phyloP scores from a whole-genome alignment of 2,329 filamentous ascomycete genomes.

The Salinomyces thailandicus region DNA sequence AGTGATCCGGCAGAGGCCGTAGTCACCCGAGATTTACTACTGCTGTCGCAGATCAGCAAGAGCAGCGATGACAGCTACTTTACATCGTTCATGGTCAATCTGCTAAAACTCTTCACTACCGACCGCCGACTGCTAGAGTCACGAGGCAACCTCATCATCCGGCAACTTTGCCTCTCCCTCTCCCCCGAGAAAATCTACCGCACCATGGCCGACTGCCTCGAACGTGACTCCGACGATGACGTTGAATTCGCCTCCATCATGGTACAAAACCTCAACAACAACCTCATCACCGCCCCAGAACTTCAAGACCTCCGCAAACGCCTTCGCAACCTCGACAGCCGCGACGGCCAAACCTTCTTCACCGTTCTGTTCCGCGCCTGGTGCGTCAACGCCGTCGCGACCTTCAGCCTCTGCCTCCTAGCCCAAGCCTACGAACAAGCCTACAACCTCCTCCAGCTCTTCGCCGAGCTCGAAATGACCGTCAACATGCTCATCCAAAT shows the following conservation, averaged over 20 bases:
- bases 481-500: slow-evolving; percentile 98
- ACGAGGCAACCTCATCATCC: slow-evolving; percentile 88
- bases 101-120: slow-evolving; percentile 89
- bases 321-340: slow-evolving; percentile 79
- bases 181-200: slow-evolving; percentile 93
- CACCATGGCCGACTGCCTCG: slow-evolving; percentile 88
- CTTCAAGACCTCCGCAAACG: slow-evolving; percentile 82
- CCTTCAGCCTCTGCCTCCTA: slow-evolving; percentile 87
- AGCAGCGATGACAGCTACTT: slow-evolving; percentile 98
- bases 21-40: slow-evolving; percentile 84
- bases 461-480: slow-evolving; percentile 97
- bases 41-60: slow-evolving; percentile 89
- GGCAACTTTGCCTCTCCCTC: slow-evolving; percentile 83
- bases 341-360: slow-evolving; percentile 91
- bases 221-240: slow-evolving; percentile 77
- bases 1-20: slow-evolving; percentile 93
- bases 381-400: slow-evolving; percentile 97
- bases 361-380: slow-evolving; percentile 89
- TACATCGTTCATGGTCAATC: slow-evolving; percentile 93
- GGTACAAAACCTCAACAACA: slow-evolving; percentile 99
- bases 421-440: slow-evolving; percentile 97
- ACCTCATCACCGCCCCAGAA: slow-evolving; percentile 93
- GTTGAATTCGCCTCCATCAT: slow-evolving; percentile 98
- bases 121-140: slow-evolving; percentile 85
- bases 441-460: slow-evolving; percentile 89